Base-by-base conservation (phyloP, 169 alveolate species). In the Babesia ovis region DNA sequence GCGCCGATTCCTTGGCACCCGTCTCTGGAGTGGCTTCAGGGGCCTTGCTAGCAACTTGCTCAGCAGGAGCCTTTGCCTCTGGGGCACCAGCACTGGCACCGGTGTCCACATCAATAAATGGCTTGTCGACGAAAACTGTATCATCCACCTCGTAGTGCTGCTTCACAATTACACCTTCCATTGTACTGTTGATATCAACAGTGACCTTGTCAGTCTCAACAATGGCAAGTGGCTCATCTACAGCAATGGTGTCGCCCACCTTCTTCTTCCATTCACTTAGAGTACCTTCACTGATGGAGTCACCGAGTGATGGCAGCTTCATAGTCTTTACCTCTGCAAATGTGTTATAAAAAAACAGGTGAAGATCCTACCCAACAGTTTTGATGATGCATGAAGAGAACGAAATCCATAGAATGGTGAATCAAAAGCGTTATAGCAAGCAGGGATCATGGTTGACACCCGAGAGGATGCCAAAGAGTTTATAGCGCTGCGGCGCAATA, bases 201-300 rank as follows among this genome's bases (percentile, higher is more conserved):
- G 95, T 91, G 23, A 95, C 97, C 86, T 96, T 96, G 86, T 96
- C 99, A 14, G 98, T 95, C 74, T 96, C 99, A 31, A 96, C 93
- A 45, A 94, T 92, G 54, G 98, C 97, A 27, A 96, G 85, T 29
- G 94, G 86, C 66, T 94, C 98, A 73, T 95, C 99, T 56, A 87
- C 85, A 58, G 71, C 77, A 25, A 95, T 97, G 77, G 72, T 91
- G 56, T 95, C 97, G 51, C 99, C 99, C 45, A 91, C 83, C 14
- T 34, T 57, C 74, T 75, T 81, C 74, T 89, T 87, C 96, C 96
- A 92, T 54, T 64, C 81, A 37, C 85, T 69, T 62, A 92, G 68
- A 3, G 95, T 81, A 18, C 96, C 96, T 62, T 92, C 96, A 25
- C 95, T 91, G 62, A 92, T 92, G 56, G 96, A 92, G 67, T 92